Percentiles rank a stretch among this genome's conserved stretches.
These are phyloP conservation scores for Suillus hirtellus DNA, from an alignment of 768 basidiomycete genomes.

Conservation along the genomic window DNA sequence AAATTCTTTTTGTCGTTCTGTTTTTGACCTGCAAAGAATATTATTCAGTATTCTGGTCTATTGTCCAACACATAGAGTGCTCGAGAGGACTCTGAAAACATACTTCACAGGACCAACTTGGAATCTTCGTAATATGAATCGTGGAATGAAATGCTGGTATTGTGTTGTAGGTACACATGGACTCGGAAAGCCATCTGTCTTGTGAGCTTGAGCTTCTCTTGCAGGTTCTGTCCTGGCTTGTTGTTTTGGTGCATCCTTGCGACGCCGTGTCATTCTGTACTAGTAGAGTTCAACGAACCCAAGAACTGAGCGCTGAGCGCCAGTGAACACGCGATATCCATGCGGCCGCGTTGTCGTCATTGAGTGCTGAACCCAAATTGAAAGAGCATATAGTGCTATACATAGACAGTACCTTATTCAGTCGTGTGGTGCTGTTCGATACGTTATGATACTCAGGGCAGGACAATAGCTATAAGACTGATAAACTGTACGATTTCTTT, in stretches of 20 bases:
- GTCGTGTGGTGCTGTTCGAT: too few species aligned
- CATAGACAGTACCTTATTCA: too few species aligned
- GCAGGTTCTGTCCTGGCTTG: neutral
- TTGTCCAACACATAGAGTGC: neutral
- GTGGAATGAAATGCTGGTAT: slow-evolving; percentile 11
- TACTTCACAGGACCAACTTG: slow-evolving; percentile 14
- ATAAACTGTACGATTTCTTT: too few species aligned
- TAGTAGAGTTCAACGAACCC: neutral
- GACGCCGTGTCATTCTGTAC: neutral
- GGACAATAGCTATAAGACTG: too few species aligned
- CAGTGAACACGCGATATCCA: neutral
- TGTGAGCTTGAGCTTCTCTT: neutral
- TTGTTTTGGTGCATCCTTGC: neutral
- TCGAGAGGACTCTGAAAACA: neutral
- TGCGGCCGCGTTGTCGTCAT: neutral
- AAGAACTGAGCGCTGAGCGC: neutral
- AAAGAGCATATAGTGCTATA: too few species aligned
- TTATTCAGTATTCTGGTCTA: neutral
- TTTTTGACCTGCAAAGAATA: slow-evolving; percentile 11
- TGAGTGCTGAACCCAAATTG: too few species aligned
- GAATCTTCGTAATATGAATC: slow-evolving; percentile 15
- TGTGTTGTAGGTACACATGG: too few species aligned
- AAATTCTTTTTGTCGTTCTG: slow-evolving; percentile 8
- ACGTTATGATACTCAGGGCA: too few species aligned
- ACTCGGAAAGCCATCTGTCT: too few species aligned